Conservation (phyloP, 441 rosid genomes). For the Pelargonium fulgidum region DNA sequence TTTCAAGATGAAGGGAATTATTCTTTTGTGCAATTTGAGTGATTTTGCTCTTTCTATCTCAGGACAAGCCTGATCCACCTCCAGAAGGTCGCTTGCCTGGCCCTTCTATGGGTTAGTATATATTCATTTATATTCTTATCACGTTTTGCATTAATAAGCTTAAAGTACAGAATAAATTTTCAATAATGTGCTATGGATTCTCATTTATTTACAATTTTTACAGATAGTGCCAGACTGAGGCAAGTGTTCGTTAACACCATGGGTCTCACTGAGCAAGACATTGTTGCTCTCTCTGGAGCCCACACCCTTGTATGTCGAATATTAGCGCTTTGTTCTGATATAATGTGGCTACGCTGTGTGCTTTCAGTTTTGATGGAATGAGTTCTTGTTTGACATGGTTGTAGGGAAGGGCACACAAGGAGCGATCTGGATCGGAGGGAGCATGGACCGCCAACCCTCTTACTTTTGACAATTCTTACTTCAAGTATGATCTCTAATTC, state of each 20-base stretch:
- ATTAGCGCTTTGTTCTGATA: too few relatives aligned
- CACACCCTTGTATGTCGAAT: slow-evolving; percentile 69
- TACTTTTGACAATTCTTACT: slow-evolving; percentile 81
- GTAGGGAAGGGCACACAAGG: slow-evolving; percentile 92
- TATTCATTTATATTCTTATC: neutral
- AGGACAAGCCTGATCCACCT: slow-evolving; percentile 89
- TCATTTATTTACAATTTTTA: neutral
- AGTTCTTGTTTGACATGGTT: slow-evolving; percentile 40
- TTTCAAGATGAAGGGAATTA: too few relatives aligned
- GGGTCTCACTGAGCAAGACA: slow-evolving; percentile 87
- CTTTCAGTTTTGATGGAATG: too few relatives aligned
- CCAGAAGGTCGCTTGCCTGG: slow-evolving; percentile 95
- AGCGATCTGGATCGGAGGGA: slow-evolving; percentile 94
- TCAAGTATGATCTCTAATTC: slow-evolving; percentile 38
- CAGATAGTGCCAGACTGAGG: slow-evolving; percentile 74
- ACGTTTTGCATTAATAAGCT: neutral
- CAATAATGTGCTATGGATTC: too few relatives aligned
- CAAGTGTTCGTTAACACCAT: slow-evolving; percentile 50
- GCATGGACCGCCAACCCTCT: slow-evolving; percentile 87
- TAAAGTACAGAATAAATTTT: neutral
- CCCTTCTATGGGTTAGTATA: slow-evolving; percentile 63
- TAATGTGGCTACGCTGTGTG: too few relatives aligned
- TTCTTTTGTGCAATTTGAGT: neutral
- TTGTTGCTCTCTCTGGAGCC: slow-evolving; percentile 86
- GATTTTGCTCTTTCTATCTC: slow-evolving; percentile 15